Evolutionary conservation across 352 stramenopile species (phyloP).

Genomic region (Elongisporangium undulatum): DNA sequence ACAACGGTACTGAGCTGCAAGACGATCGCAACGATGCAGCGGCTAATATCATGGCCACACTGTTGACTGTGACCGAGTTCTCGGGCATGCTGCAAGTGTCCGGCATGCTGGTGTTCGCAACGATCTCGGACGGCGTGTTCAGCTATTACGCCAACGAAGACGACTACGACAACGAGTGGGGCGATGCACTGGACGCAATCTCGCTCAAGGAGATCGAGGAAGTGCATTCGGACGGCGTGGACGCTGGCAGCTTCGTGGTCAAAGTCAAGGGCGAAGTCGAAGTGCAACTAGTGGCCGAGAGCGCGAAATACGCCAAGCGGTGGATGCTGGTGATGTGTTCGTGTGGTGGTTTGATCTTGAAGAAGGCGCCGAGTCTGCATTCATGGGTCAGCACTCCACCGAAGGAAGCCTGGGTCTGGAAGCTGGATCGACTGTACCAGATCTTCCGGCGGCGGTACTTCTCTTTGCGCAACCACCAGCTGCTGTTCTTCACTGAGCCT

Average conservation of each 20-base stretch:
- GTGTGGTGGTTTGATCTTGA: constrained; percentile 69
- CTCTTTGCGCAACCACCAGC: constrained; percentile 78
- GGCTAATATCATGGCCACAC: background rate
- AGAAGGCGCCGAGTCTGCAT: constrained; percentile 58
- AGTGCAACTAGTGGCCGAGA: constrained; percentile 70
- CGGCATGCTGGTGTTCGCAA: constrained; percentile 56
- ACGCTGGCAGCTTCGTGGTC: constrained; percentile 72
- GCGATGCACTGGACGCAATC: constrained; percentile 78
- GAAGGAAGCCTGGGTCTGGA: constrained; percentile 87
- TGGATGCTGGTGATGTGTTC: constrained; percentile 91
- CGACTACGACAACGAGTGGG: constrained; percentile 82
- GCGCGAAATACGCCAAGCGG: constrained; percentile 56
- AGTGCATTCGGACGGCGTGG: constrained; percentile 70
- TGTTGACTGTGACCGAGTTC: constrained; percentile 12
- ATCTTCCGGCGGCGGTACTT: constrained; percentile 81
- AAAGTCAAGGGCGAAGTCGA: constrained; percentile 69
- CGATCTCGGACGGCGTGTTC: constrained; percentile 82
- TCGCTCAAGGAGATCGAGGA: constrained; percentile 72
- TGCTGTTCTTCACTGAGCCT: constrained; percentile 74
- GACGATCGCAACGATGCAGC: background rate
- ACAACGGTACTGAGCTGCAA: background rate
- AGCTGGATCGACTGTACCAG: constrained; percentile 83
- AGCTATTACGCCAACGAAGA: constrained; percentile 84
- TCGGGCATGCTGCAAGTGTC: constrained; percentile 43
- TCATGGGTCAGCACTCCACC: constrained; percentile 73